Base-by-base conservation (phyloP, 2,329 filamentous ascomycete species). In the Pseudomassariella vexata region DNA sequence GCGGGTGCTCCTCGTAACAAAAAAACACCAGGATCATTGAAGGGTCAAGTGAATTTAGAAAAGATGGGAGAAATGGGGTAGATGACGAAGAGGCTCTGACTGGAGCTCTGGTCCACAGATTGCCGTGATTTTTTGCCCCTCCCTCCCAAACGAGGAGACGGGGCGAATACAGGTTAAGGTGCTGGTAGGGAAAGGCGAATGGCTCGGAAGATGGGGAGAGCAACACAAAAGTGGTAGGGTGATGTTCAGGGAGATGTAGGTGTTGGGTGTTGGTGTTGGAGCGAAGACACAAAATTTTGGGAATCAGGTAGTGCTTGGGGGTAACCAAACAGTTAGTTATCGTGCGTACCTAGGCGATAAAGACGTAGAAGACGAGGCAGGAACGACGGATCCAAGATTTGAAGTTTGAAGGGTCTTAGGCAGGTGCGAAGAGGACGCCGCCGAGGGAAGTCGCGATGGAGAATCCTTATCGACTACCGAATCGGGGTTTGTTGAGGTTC, bases 391-490 rank as follows among this genome's bases (percentile, higher is more conserved):
- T 42, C 44, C 45, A 36, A 41, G 28, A 32, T 35, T 42, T n/a
- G n/a, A n/a, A n/a, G n/a, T n/a, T n/a, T n/a, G n/a, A n/a, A n/a
- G n/a, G 26, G 30, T 11, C 30, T 35, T 35, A 24, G 33, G 30
- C 26, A 26, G 28, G 26, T 26, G 32, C 12, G 36, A 27, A 16
- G 24, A 28, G 22, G 32, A 24, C 20, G 34, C 24, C 18, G 28
- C 32, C 46, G 62, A 57, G 49, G 65, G 65, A 59, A 66, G 65
- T 64, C 62, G 68, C 66, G 62, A 63, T 63, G 53, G 44, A 37
- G 50, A 47, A 52, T 71, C 65, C 68, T 70, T 68, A 59, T 73
- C 67, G 62, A 65, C 62, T 68, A 58, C 63, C 64, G 64, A 65
- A 62, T 59, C 64, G 65, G 63, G 55, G 54, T 49, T 60, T 64